phyloP scores from a whole-genome alignment of 176 grass and related monocot species.

The Sorghum bicolor region DNA sequence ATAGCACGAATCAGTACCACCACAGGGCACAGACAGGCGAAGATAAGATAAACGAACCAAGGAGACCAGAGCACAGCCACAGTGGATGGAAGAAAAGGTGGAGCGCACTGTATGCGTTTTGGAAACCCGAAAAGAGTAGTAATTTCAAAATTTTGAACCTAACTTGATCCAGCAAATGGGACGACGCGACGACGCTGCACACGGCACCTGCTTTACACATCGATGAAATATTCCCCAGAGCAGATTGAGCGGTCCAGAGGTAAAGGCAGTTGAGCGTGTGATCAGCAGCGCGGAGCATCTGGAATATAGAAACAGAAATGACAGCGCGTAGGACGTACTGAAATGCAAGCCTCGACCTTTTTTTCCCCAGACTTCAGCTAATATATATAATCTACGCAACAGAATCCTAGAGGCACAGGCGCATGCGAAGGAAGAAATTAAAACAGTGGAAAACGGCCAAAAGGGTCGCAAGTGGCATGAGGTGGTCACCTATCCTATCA shows the following conservation, averaged over 20 bases:
- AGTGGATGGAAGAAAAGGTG: conserved; percentile 25
- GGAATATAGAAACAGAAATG: conserved; percentile 30
- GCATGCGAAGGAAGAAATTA: not conserved
- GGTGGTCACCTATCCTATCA: conserved; percentile 29
- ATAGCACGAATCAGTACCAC: conserved; percentile 12
- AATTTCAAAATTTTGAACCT: conserved; percentile 2
- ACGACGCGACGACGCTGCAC: not conserved
- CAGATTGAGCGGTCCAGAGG: conserved; percentile 41
- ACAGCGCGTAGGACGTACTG: conserved; percentile 11
- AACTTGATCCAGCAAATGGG: conserved; percentile 20
- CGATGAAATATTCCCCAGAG: conserved; percentile 29
- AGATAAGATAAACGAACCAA: conserved; percentile 21
- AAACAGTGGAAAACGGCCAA: not conserved
- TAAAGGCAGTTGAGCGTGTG: conserved; percentile 28
- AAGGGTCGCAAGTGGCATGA: conserved; percentile 3
- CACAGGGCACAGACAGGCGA: conserved; percentile 31
- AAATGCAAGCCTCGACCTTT: conserved; percentile 32
- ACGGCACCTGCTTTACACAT: conserved; percentile 23
- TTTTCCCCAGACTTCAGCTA: not conserved
- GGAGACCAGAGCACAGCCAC: conserved; percentile 13
- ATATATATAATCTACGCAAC: not conserved
- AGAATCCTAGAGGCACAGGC: not conserved
- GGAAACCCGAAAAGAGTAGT: not conserved
- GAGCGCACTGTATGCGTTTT: not conserved
- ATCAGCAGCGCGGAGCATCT: conserved; percentile 20